phyloP scores from a whole-genome alignment of 257 asterid species.

The Scutellaria baicalensis region DNA sequence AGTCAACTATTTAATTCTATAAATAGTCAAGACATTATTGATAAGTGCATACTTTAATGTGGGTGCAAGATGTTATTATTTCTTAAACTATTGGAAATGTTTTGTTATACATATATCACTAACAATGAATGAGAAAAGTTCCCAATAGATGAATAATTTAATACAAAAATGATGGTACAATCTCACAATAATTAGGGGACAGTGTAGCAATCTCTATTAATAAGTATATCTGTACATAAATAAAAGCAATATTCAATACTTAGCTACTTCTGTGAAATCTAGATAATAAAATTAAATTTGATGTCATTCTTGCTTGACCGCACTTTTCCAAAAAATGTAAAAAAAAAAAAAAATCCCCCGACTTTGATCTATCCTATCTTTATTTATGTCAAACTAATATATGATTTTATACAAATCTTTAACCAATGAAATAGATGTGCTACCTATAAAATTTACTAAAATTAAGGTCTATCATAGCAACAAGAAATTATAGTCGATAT shows the following conservation, averaged over 20 bases:
- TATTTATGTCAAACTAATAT: too few relatives aligned
- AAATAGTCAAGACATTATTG: too few relatives aligned
- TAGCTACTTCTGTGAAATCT: conserved; percentile 4
- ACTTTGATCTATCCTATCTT: too few relatives aligned
- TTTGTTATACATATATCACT: too few relatives aligned
- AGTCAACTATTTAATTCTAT: too few relatives aligned
- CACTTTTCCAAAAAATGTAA: background rate
- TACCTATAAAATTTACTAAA: too few relatives aligned
- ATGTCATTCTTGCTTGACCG: background rate
- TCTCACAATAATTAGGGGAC: background rate
- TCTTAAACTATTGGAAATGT: too few relatives aligned
- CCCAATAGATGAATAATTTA: background rate
- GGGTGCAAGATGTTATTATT: background rate
- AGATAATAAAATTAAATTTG: background rate
- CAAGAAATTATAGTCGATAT: too few relatives aligned
- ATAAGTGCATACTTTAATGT: background rate
- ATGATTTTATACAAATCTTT: too few relatives aligned
- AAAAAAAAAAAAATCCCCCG: too few relatives aligned
- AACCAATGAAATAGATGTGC: too few relatives aligned
- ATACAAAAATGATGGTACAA: background rate
- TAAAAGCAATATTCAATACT: background rate
- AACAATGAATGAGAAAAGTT: background rate
- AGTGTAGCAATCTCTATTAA: background rate
- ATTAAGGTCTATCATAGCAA: too few relatives aligned
- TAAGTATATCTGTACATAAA: background rate